Conservation (phyloP, 2,329 filamentous ascomycete genomes). For the Aulographum hederae region DNA sequence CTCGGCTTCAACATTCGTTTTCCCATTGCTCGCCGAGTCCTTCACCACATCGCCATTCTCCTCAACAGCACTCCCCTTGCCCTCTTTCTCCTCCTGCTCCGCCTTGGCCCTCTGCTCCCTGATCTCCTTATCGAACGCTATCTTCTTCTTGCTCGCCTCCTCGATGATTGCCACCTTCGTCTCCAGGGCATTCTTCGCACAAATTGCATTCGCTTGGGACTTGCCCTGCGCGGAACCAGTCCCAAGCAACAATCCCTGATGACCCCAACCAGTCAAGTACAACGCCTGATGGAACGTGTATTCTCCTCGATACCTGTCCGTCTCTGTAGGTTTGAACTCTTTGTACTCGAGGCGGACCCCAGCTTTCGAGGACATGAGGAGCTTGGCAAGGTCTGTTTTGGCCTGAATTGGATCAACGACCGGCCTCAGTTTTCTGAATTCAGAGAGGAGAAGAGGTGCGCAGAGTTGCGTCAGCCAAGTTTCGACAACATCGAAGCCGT, state of each 20-base stretch:
- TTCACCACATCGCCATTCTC: too few relatives aligned
- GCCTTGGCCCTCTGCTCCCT: not conserved
- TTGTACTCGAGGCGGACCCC: constrained; percentile 21
- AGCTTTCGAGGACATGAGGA: constrained; percentile 11
- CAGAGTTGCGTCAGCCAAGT: constrained; percentile 62
- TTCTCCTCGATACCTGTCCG: constrained; percentile 30
- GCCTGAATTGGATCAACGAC: constrained; percentile 11
- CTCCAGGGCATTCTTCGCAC: constrained; percentile 42
- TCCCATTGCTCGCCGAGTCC: too few relatives aligned
- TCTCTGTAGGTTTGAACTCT: constrained; percentile 30
- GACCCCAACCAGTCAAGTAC: constrained; percentile 51
- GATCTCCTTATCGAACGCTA: not conserved
- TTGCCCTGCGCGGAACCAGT: constrained; percentile 33
- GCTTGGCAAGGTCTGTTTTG: constrained; percentile 19
- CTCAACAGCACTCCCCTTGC: too few relatives aligned
- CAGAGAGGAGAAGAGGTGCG: constrained; percentile 41
- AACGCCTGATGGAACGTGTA: constrained; percentile 44
- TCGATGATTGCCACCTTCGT: constrained; percentile 3
- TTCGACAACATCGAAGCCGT: constrained; percentile 43
- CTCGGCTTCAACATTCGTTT: too few relatives aligned
- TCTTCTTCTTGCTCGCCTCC: not conserved
- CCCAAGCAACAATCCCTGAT: constrained; percentile 18
- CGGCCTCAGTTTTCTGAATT: constrained; percentile 11
- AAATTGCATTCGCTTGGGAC: constrained; percentile 48
- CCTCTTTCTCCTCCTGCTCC: too few relatives aligned